A percentile compares a stretch with the other conserved stretches of the same genome.
phyloP scores from a whole-genome alignment of 2,329 filamentous ascomycete genomes.

The Didymella exigua region DNA sequence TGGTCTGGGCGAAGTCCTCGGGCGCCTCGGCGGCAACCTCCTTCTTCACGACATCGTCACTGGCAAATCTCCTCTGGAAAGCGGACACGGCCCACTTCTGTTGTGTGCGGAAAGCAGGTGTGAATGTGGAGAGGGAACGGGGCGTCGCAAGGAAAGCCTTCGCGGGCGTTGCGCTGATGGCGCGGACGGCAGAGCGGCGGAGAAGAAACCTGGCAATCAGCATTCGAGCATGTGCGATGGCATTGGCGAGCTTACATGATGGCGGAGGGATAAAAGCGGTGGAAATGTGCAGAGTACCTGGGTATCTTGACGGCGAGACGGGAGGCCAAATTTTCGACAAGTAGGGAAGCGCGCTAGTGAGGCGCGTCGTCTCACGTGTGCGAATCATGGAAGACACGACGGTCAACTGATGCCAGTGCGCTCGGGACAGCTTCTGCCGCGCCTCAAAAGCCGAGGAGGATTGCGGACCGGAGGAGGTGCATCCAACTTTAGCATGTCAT shows the following conservation, averaged over 20 bases:
- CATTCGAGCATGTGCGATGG: background rate
- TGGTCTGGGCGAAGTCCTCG: constrained; percentile 45
- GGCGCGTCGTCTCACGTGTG: constrained; percentile 1
- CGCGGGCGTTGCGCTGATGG: constrained; percentile 56
- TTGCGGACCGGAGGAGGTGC: background rate
- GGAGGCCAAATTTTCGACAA: constrained; percentile 15
- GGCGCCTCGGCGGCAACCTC: constrained; percentile 34
- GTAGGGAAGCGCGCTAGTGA: background rate
- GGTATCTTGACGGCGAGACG: constrained; percentile 9
- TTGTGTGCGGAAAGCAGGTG: constrained; percentile 38
- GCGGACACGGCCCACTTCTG: constrained; percentile 48
- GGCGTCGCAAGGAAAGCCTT: constrained; percentile 51
- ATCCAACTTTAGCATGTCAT: constrained; percentile 11
- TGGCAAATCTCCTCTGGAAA: constrained; percentile 57
- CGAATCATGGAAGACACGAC: background rate
- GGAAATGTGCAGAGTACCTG: background rate
- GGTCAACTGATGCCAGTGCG: background rate
- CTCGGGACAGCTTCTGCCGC: constrained; percentile 10
- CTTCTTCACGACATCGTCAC: constrained; percentile 52
- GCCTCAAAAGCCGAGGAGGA: constrained; percentile 15
- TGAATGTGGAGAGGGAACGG: constrained; percentile 43
- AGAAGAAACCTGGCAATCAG: constrained; percentile 60
- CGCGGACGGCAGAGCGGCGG: constrained; percentile 62
- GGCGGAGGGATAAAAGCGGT: background rate
- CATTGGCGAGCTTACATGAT: constrained; percentile 25